A percentile compares a stretch with the other conserved stretches of the same genome.
Conservation (phyloP, 768 basidiomycete genomes). For the Naganishia friedmannii region DNA sequence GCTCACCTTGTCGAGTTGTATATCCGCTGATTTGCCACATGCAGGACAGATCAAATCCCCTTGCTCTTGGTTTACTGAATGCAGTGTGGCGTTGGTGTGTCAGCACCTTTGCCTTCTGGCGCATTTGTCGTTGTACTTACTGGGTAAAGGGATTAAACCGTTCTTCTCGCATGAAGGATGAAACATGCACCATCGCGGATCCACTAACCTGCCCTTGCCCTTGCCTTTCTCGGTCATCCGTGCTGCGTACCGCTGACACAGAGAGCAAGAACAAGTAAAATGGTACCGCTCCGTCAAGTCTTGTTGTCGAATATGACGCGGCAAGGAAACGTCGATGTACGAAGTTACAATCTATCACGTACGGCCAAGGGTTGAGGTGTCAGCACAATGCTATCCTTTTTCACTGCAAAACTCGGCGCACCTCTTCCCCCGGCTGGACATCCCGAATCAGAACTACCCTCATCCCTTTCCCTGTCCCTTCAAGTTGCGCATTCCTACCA, state of each 20-base stretch:
- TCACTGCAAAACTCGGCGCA: constrained; percentile 43
- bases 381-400: no score
- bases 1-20: background rate
- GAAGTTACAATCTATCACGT: constrained; percentile 67
- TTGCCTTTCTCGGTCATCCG: background rate
- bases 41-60: background rate
- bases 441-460: constrained; percentile 69
- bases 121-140: constrained; percentile 26
- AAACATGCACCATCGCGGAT: constrained; percentile 66
- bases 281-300: constrained; percentile 70
- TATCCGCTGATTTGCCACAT: background rate
- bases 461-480: constrained; percentile 53
- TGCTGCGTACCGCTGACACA: constrained; percentile 52
- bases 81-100: background rate
- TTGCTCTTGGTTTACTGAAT: background rate
- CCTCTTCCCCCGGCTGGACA: constrained; percentile 70
- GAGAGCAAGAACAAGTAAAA: constrained; percentile 70
- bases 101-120: background rate
- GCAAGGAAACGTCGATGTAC: constrained; percentile 78
- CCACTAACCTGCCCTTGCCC: constrained; percentile 50
- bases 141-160: constrained; percentile 33
- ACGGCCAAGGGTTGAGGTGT: background rate
- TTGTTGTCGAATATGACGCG: constrained; percentile 59
- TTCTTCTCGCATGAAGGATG: constrained; percentile 32
- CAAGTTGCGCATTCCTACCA: constrained; percentile 32